Conservation (phyloP, 2,329 filamentous ascomycete genomes). For the Dactylonectria macrodidyma region DNA sequence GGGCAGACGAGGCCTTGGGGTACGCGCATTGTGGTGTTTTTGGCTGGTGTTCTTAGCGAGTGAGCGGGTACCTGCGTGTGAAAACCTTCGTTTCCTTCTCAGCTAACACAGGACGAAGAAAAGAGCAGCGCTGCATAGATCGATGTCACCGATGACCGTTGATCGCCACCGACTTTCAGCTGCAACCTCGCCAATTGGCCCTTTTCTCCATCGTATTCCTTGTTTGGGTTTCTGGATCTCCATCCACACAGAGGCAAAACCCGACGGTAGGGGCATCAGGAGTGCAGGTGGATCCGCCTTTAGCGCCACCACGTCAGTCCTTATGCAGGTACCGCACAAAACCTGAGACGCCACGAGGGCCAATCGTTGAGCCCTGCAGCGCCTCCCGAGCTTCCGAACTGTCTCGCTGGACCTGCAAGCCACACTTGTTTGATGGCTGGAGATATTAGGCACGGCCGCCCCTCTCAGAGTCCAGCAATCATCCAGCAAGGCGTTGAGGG, state of each 20-base stretch:
- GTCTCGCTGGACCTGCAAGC: constrained; percentile 32
- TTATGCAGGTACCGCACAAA: constrained; percentile 48
- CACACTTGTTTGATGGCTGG: constrained; percentile 34
- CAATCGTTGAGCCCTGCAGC: constrained; percentile 47
- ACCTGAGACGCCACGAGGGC: constrained; percentile 53
- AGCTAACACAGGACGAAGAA: background rate
- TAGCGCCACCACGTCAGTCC: constrained; percentile 43
- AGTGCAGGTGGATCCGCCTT: background rate
- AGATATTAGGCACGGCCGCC: constrained; percentile 8
- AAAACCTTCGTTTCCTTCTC: background rate
- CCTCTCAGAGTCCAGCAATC: constrained; percentile 2
- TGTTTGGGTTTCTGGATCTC: background rate
- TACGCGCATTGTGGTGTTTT: background rate
- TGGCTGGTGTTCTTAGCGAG: background rate
- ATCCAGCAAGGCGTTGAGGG: constrained; percentile 22
- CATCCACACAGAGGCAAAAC: background rate
- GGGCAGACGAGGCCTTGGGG: background rate
- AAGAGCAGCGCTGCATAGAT: background rate
- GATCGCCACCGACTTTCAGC: constrained; percentile 1
- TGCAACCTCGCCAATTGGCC: background rate
- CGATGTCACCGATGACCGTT: background rate
- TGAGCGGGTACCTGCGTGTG: background rate
- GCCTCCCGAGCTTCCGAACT: constrained; percentile 34
- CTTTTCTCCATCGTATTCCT: background rate
- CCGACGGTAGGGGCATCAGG: background rate